Evolutionary conservation across 2,329 filamentous ascomycete species (phyloP), one percentile per base, ranked within the genome.

Genomic region (Pseudocercospora cruenta): DNA sequence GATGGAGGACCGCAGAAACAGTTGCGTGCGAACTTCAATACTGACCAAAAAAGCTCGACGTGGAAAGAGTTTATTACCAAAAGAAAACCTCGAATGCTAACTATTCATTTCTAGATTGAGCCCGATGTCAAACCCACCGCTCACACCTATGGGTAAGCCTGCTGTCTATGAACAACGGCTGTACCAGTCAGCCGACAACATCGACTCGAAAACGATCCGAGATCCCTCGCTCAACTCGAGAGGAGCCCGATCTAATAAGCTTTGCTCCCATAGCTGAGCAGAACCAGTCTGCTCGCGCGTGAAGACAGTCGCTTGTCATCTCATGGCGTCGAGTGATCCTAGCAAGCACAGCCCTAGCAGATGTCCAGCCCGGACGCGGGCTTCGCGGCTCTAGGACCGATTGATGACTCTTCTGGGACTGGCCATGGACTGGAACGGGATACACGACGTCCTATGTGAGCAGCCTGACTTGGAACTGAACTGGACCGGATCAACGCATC

Each of bases 121-220:
- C 63, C 60, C 55, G 64, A 66, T 57, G 31, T 57, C 47, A 24
- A 63, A 53, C 54, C 54, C 16, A 28, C 57, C 36, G 43, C 47
- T 51, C 61, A 67, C 43, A 61, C 65, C 19, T 67, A 67, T 24
- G 65, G 65, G 28, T 67, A 60, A 60, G 53, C 22, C 39, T n/a
- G 53, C 36, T 49, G 24, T 51, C 2, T 3, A 19, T 47, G 49
- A 19, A 55, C 4, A 16, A 4, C 39, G n/a, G 39, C n/a, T 43
- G 39, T 43, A 2, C 16, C 39, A 43, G 39, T 43, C 39, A 19
- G 39, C 39, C 16, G 39, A 43, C 39, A n/a, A 19, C n/a, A 6
- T 19, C 39, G 39, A 43, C n/a, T 19, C 47, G 24, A n/a, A 55
- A 28, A n/a, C 21, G 36, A 59, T 59, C 36, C 57, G 57, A 47